Base-by-base conservation (phyloP, 2,329 filamentous ascomycete species). In the Sclerotinia borealis region DNA sequence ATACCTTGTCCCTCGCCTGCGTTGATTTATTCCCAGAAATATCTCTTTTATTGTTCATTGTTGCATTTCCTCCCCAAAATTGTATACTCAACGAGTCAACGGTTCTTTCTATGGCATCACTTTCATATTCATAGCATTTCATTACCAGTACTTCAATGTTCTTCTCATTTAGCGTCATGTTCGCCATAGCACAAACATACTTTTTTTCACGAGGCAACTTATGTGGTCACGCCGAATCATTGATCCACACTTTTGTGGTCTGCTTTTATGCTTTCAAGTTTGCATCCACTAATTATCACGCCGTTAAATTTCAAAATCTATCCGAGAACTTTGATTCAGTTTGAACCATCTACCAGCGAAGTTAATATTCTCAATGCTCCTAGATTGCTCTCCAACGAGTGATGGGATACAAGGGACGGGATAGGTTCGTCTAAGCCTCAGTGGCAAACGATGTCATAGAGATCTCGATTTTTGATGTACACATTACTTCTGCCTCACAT, bases 391-490 rank as follows among this genome's bases (percentile, higher is more conserved):
- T 10, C 7, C 5, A 37, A 8, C 6, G 22, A 22, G 17, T 55
- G 25, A 43, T 29, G 19, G 27, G 37, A 31, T 34, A 15, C 15
- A 9, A 2, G n/a, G 19, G 31, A 36, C 6, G 29, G 48, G 31
- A 15, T 19, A 9, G 2, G 31, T 36, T 22, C 49, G n/a, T 37
- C 52, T 43, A 29, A 13, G 27, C n/a, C 17, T 8, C 19, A 15
- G 52, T 55, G 37, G 52, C 52, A 55, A 55, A 55, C 52, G 41
- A 55, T 55, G 52, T 55, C 52, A 55, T 55, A 7, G 19, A 19
- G 52, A 15, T 19, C 17, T 43, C 9, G 22, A 31, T 43, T 55
- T 36, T 17, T 11, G n/a, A 37, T n/a, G 19, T 25, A n/a, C 50
- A 31, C 22, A 31, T 55, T 31, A 5, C 31, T 43, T 19, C 27